Percentiles rank a stretch among this genome's conserved stretches.
phyloP scores from a whole-genome alignment of 108 stramenopile species.

The Chaetoceros muelleri region DNA sequence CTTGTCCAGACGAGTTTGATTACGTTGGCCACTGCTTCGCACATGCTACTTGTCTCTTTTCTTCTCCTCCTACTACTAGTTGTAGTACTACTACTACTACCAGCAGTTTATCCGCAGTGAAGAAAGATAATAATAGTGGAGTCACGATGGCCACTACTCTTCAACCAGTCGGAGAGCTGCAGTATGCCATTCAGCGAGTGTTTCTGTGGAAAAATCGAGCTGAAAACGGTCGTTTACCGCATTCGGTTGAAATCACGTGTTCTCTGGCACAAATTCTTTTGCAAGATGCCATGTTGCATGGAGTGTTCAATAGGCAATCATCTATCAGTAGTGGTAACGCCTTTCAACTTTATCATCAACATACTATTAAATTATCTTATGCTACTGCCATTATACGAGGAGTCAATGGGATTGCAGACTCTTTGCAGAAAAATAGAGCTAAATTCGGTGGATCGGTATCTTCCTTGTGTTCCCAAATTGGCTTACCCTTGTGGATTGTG shows the following conservation, averaged over 20 bases:
- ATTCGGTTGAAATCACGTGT: slow-evolving; percentile 63
- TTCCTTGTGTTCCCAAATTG: slow-evolving; percentile 49
- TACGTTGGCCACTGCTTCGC: not conserved
- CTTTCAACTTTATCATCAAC: not conserved
- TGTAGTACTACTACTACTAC: not conserved
- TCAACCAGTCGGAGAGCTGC: slow-evolving; percentile 4
- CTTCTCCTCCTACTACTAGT: not conserved
- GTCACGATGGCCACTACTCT: too few relatives aligned
- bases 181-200: slow-evolving; percentile 38
- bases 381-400: slow-evolving; percentile 57
- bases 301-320: not conserved
- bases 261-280: slow-evolving; percentile 44
- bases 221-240: slow-evolving; percentile 33
- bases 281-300: slow-evolving; percentile 43
- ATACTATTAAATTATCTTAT: slow-evolving; percentile 55
- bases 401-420: slow-evolving; percentile 80
- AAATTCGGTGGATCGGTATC: slow-evolving; percentile 34
- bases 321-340: not conserved
- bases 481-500: slow-evolving; percentile 74
- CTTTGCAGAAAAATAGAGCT: slow-evolving; percentile 41
- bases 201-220: slow-evolving; percentile 55
- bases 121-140: not conserved
- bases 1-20: not conserved
- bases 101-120: not conserved
- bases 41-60: not conserved